Conservation (phyloP, 176 grass and related monocot genomes). For the Sorghum bicolor region DNA sequence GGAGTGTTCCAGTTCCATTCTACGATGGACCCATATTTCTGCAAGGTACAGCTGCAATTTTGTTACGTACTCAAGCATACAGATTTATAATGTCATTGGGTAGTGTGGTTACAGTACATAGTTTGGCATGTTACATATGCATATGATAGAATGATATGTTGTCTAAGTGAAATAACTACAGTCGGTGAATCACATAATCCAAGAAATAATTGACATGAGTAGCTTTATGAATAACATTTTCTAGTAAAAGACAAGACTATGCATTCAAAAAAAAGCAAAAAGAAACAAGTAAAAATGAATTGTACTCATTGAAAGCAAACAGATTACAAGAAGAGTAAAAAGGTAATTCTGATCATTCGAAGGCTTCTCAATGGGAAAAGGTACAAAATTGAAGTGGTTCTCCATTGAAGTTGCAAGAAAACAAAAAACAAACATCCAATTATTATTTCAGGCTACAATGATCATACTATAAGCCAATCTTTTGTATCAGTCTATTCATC, state of each 20-base stretch:
- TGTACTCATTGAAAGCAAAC: background rate
- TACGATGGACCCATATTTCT: constrained; percentile 55
- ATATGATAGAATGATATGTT: background rate
- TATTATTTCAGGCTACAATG: background rate
- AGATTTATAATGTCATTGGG: background rate
- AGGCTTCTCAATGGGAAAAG: background rate
- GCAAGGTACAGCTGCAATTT: constrained; percentile 45
- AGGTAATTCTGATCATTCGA: background rate
- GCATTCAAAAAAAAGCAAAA: background rate
- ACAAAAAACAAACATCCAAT: background rate
- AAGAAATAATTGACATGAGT: background rate
- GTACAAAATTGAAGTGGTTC: background rate
- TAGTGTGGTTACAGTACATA: background rate
- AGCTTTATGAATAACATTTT: background rate
- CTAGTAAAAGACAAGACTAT: background rate
- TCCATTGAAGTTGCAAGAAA: background rate
- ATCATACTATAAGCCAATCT: background rate
- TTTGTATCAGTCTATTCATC: background rate
- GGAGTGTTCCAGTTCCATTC: constrained; percentile 60
- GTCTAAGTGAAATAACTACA: background rate
- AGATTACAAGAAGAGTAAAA: background rate
- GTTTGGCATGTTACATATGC: background rate
- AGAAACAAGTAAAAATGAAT: background rate
- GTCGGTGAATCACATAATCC: background rate
- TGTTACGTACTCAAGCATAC: background rate